Base-by-base conservation (phyloP, 1,284 basidiomycete genomes). In the Ceratobasidium sp. region DNA sequence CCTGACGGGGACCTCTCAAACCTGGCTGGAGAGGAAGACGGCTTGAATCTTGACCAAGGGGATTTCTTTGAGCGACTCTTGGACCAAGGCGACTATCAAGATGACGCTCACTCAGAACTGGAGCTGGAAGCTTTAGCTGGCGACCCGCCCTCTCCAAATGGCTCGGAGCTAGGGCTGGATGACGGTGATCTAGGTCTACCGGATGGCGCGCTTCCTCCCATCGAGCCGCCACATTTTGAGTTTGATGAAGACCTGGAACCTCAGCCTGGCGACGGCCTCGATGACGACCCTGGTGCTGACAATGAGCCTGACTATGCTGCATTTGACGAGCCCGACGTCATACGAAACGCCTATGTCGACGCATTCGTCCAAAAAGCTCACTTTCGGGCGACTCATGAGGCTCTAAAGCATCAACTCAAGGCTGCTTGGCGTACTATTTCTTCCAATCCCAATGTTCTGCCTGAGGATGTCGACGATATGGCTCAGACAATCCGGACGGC, bases 301-400 rank as follows among this genome's bases (percentile, higher is more conserved):
- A n/a, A 30, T 10, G n/a, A 46, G 2, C 27, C n/a, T 50, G 7
- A 30, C 44, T 66, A 20, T 52, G 69, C 38, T 8, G 54, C 54
- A 1, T 71, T 73, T 30, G 5, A 46, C 12, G 57, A 60, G 44
- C 70, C 55, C 12, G 41, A 41, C 18, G 16, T 62, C 38, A 73
- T 59, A 27, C 33, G 69, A 6, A 57, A 71, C 44, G 69, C 55
- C 4, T 57, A 71, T 59, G 46, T 71, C 30, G 55, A 73, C 52
- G 57, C 70, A 5, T 48, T 62, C 23, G n/a, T 73, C 44, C 70
- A 73, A 6, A 73, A 62, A 27, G 33, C 57, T 0, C 41, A 48
- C 2, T 73, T 33, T 62, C 23, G 55, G 3, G 55, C 70, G 3
- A 73, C 55, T 27, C 57, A 62, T 27, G n/a, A 44, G 4, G 57